Evolutionary conservation across 129 eudicot genomes (phyloP).

Genomic region (Arctium lappa): DNA sequence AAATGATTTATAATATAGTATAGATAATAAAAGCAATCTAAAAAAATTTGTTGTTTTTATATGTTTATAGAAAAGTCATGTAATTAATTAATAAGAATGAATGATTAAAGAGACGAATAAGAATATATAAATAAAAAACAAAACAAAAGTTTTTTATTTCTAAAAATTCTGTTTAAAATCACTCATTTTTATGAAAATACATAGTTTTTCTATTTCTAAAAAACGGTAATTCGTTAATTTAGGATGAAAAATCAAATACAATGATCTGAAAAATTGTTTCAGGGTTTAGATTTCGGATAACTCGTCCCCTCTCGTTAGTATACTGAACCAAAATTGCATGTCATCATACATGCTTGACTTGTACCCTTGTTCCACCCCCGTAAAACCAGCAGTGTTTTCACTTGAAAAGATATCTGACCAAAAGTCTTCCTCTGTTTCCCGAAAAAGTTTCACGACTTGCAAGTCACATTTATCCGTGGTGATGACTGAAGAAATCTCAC

Average conservation of each 20-base stretch:
- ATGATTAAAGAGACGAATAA: not conserved
- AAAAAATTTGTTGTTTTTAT: not conserved
- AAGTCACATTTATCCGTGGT: not conserved
- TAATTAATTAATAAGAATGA: not conserved
- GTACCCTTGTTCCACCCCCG: not conserved
- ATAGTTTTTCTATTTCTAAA: not conserved
- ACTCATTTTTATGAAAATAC: not conserved
- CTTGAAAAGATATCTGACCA: conserved; percentile 48
- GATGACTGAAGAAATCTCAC: conserved; percentile 33
- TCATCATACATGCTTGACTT: conserved; percentile 33
- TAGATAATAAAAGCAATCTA: too few relatives aligned
- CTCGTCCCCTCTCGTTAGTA: conserved; percentile 42
- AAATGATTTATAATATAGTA: too few relatives aligned
- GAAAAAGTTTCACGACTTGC: not conserved
- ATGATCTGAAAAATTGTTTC: not conserved
- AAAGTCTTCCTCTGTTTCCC: conserved; percentile 35
- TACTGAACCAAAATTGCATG: conserved; percentile 59
- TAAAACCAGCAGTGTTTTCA: conserved; percentile 24
- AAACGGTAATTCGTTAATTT: not conserved
- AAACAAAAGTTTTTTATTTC: not conserved
- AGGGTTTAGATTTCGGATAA: conserved; percentile 8
- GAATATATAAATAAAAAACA: not conserved
- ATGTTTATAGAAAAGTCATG: not conserved
- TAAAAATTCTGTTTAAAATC: not conserved
- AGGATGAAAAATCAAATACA: not conserved